Conservation (phyloP, 805 yeast genomes). For the Cyberlindnera euphorbiae region DNA sequence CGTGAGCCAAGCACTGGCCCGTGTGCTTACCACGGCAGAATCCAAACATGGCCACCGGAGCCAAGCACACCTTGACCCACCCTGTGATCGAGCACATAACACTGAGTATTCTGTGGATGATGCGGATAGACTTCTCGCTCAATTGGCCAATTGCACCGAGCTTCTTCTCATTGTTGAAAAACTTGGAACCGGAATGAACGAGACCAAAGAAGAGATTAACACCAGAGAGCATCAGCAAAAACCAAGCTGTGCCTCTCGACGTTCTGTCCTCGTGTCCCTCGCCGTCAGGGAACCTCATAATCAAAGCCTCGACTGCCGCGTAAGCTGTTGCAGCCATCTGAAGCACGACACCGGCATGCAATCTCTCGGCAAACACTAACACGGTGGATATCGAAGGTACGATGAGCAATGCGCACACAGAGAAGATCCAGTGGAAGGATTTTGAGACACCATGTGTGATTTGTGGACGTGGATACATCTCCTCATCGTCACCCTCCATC, state of each 20-base stretch:
- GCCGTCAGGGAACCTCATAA: constrained; percentile 59
- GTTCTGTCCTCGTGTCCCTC: constrained; percentile 64
- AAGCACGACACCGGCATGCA: constrained; percentile 39
- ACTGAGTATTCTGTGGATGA: constrained; percentile 42
- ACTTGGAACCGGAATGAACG: constrained; percentile 47
- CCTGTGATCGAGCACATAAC: constrained; percentile 50
- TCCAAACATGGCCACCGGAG: constrained; percentile 80
- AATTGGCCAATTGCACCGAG: constrained; percentile 30
- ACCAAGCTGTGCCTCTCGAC: constrained; percentile 66
- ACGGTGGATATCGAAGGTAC: constrained; percentile 53
- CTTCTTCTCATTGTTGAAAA: constrained; percentile 28
- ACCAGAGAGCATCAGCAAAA: constrained; percentile 43
- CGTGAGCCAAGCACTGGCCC: constrained; percentile 96
- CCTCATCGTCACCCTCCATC: constrained; percentile 31
- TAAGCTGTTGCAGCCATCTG: constrained; percentile 46
- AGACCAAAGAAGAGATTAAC: constrained; percentile 50
- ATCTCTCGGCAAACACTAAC: constrained; percentile 49
- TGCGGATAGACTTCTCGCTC: constrained; percentile 32
- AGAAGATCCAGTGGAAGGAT: constrained; percentile 60
- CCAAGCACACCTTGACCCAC: constrained; percentile 76
- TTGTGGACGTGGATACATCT: constrained; percentile 31
- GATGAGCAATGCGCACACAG: constrained; percentile 43
- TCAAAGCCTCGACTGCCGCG: constrained; percentile 49
- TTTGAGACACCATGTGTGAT: constrained; percentile 45
- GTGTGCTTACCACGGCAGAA: constrained; percentile 80